These are phyloP conservation scores for Penicillium diatomitis DNA, from an alignment of 495 filamentous ascomycete genomes.

Conservation along the genomic window DNA sequence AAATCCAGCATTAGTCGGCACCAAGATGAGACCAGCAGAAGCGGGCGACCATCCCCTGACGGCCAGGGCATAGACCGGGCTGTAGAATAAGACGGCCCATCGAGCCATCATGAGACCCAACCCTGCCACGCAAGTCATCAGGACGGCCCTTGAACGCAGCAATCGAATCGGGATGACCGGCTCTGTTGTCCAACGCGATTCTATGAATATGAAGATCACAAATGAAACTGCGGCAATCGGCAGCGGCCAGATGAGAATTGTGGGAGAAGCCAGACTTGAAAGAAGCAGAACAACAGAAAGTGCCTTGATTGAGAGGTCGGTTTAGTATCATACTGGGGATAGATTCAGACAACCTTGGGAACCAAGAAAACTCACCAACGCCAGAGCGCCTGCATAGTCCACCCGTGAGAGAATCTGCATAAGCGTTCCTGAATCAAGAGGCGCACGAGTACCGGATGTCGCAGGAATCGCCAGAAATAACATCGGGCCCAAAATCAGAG, in stretches of 20 bases:
- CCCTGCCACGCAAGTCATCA: conserved; percentile 60
- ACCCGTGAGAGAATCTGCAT: conserved; percentile 46
- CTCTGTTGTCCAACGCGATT: conserved; percentile 44
- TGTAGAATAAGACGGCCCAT: conserved; percentile 70
- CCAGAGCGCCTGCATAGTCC: conserved; percentile 59
- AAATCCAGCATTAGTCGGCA: conserved; percentile 71
- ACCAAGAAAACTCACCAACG: conserved; percentile 39
- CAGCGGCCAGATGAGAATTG: conserved; percentile 49
- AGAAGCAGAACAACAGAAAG: conserved; percentile 54
- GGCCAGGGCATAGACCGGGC: conserved; percentile 64
- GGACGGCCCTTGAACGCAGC: conserved; percentile 51
- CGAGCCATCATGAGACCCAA: conserved; percentile 66
- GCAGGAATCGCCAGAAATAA: conserved; percentile 52
- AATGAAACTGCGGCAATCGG: conserved; percentile 45
- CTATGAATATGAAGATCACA: conserved; percentile 49
- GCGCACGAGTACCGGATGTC: conserved; percentile 18
- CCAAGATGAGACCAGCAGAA: conserved; percentile 57
- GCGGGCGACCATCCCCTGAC: conserved; percentile 57
- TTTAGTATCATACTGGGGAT: too few species aligned
- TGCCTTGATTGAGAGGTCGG: conserved; percentile 13
- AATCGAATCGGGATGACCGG: conserved; percentile 64
- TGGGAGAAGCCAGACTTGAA: conserved; percentile 50
- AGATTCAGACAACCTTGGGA: conserved; percentile 4
- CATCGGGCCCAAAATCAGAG: conserved; percentile 45
- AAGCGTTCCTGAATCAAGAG: conserved; percentile 14